Conservation (phyloP, 345 rosid species). For the Excoecaria cochinchinensis region DNA sequence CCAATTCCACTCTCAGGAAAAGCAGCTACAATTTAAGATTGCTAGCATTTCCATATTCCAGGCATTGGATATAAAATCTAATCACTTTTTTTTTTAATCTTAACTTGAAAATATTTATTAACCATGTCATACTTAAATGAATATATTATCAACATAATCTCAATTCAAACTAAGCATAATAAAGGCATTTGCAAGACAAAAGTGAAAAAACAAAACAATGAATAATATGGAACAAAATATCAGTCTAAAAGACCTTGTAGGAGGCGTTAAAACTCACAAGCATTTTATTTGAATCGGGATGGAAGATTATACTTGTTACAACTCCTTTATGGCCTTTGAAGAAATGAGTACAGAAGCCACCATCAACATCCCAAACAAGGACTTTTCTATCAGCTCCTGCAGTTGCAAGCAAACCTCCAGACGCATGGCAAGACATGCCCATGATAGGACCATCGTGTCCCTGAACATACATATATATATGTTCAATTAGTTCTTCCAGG, state of each 20-base stretch:
- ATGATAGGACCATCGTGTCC: conserved; percentile 92
- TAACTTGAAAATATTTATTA: background rate
- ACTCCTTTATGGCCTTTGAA: conserved; percentile 95
- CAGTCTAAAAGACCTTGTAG: background rate
- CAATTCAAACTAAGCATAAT: background rate
- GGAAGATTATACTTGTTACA: conserved; percentile 71
- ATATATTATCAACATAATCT: background rate
- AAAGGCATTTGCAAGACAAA: background rate
- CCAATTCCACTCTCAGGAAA: background rate
- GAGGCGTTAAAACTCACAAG: conserved; percentile 52
- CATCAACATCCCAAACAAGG: conserved; percentile 96
- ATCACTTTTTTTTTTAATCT: background rate
- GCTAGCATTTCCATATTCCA: background rate
- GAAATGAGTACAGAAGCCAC: conserved; percentile 92
- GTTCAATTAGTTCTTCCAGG: background rate
- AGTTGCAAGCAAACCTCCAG: conserved; percentile 93
- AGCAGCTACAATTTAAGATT: background rate
- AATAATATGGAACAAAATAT: background rate
- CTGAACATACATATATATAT: conserved; percentile 33
- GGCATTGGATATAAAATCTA: background rate
- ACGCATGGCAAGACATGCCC: conserved; percentile 90
- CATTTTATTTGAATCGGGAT: conserved; percentile 59
- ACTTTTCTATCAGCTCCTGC: conserved; percentile 99
- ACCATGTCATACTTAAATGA: background rate
- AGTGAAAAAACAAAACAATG: background rate